Base-by-base conservation (phyloP, 257 asterid species). In the Lantana camara region DNA sequence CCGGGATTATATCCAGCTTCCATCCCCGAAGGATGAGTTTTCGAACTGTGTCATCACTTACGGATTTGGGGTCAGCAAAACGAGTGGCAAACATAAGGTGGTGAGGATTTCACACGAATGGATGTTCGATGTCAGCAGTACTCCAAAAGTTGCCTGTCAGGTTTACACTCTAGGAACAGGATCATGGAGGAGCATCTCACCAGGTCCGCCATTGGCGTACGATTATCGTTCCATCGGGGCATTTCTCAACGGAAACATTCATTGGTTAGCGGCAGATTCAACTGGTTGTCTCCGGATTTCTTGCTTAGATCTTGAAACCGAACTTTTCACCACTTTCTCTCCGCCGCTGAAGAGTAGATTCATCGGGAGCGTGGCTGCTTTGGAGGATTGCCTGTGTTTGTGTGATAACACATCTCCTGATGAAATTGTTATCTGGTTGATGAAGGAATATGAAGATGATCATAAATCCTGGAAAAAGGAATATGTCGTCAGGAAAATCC, bases 391-490 rank as follows among this genome's bases (percentile, higher is more conserved):
- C 21, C 50, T 83, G 1, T 72, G 83, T 58, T 9, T 71, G 1
- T 65, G 77, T 2, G 77, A 80, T 22, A 70, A 73, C 21, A 24
- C 79, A 1, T 64, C 68, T 13, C 72, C 59, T 17, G 44, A 16
- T 1, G 73, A 73, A 35, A 57, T 83, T 38, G 72, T 63, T n/a
- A 38, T 83, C n/a, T n/a, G n/a, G n/a, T n/a, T n/a, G n/a, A n/a
- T n/a, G n/a, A n/a, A n/a, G n/a, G n/a, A n/a, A n/a, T 0, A 78
- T 85, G 91, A 50, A 56, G 60, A 70, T 83, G 87, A 78, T 1
- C 66, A 73, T 68, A 63, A 55, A 35, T 62, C 76, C n/a, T 78
- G 90, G 90, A 55, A 1, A 1, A 73, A 61, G 29, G 63, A 76
- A 35, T 58, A 19, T 53, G 80, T 72, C 2, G 54, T 77, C 6